Conservation (phyloP, 164 flowering plant genomes). For the Aristolochia fimbriata region DNA sequence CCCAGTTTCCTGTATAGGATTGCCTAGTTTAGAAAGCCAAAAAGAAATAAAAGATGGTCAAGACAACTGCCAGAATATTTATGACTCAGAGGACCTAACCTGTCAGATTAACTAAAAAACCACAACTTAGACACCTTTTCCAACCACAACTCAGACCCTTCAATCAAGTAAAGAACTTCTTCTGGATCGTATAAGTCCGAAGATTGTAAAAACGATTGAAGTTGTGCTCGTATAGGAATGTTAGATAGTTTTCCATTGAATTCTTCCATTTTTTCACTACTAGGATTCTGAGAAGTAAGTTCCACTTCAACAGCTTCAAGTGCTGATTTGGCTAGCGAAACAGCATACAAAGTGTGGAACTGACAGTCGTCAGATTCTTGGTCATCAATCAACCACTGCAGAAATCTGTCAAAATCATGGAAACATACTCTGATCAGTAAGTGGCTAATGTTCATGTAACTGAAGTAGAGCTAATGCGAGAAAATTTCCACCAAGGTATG, state of each 20-base stretch:
- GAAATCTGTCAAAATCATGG: constrained; percentile 37
- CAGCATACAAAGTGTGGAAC: constrained; percentile 80
- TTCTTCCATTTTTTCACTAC: constrained; percentile 12
- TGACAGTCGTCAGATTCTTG: constrained; percentile 64
- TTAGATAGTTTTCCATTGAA: constrained; percentile 26
- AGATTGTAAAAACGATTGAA: constrained; percentile 80
- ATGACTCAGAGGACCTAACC: neutral
- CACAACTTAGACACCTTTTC: constrained; percentile 56
- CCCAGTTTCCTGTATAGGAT: constrained; percentile 88
- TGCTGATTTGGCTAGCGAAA: constrained; percentile 83
- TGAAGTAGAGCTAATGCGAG: no score
- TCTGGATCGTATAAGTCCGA: constrained; percentile 92
- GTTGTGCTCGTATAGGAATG: constrained; percentile 53
- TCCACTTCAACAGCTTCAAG: constrained; percentile 41
- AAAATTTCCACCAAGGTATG: no score
- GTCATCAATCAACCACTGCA: constrained; percentile 97
- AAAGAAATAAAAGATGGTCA: neutral
- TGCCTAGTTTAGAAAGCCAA: constrained; percentile 49
- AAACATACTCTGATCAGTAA: no score
- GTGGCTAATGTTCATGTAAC: no score
- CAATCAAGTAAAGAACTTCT: constrained; percentile 86
- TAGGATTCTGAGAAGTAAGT: constrained; percentile 12
- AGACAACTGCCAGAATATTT: neutral
- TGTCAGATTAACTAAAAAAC: neutral
- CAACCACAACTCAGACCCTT: constrained; percentile 87